Percentiles rank a stretch among this genome's conserved stretches.
Conservation (phyloP, 1,284 basidiomycete genomes). For the Ceratobasidium sp. region DNA sequence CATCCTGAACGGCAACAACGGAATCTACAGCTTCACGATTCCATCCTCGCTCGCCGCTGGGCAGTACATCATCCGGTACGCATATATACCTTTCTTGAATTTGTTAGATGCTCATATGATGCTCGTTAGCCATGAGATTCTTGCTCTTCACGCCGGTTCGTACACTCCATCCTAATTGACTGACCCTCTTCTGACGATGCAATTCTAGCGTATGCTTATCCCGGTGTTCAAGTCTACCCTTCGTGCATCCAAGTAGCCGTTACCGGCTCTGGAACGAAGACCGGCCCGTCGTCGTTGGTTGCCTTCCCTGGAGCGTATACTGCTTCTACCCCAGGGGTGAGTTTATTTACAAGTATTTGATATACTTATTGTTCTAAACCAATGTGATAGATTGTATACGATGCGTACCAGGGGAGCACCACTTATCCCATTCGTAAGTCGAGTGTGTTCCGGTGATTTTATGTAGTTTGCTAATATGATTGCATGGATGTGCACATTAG, state of each 20-base stretch:
- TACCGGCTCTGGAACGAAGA: conserved; percentile 64
- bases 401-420: conserved; percentile 17
- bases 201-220: conserved; percentile 54
- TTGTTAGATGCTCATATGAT: not conserved
- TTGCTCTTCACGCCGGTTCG: conserved; percentile 41
- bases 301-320: conserved; percentile 69
- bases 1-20: conserved; percentile 59
- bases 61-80: conserved; percentile 67
- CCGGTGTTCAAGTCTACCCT: conserved; percentile 62
- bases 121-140: conserved; percentile 21
- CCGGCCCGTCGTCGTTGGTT: conserved; percentile 62
- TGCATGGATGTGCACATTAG: not conserved
- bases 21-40: conserved; percentile 64
- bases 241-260: conserved; percentile 63
- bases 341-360: not conserved
- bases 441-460: not conserved
- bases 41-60: conserved; percentile 62
- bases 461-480: not conserved
- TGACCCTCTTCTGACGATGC: conserved; percentile 21
- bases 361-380: not conserved
- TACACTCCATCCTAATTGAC: not conserved
- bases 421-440: conserved; percentile 42
- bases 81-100: conserved; percentile 45
- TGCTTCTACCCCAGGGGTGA: conserved; percentile 60
- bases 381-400: conserved; percentile 15